Base-by-base conservation (phyloP, 495 filamentous ascomycete genomes). In the Margaritispora aquatica region DNA sequence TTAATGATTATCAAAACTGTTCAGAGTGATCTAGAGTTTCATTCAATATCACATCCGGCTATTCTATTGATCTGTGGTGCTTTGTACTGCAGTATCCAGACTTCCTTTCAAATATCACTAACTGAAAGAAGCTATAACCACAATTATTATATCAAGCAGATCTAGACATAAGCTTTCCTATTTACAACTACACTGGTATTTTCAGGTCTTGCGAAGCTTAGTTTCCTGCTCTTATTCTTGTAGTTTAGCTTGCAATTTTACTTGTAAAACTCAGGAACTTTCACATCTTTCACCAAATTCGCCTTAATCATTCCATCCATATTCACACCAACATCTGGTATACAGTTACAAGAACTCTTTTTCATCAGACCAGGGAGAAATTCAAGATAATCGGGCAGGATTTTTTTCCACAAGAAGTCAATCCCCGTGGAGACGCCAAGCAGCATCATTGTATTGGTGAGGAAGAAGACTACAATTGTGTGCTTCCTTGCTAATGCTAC, bases 301-400 rank as follows among this genome's bases (percentile, higher is more conserved):
- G 63, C 60, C 41, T 59, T 62, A 21, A 62, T 56, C 56, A 66
- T 59, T 15, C 59, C 63, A 54, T 62, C 60, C 63, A 66, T 66
- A 48, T 60, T 60, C 13, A 66, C 63, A 20, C 60, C 60, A 1
- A 59, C 57, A 54, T 62, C 57, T 26, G 63, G 59, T 56, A 66
- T 57, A 5, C 58, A 20, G 15, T 59, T 62, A 27, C 54, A 66
- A 17, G 27, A 52, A 44, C 59, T 62, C 48, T 66, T 60, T 41
- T 57, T 62, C 17, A 57, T 60, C 36, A 66, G 47, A 49, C 59
- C 60, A 11, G 29, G 38, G 9, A 66, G 59, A 54, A 27, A 66
- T 10, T 60, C 63, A 34, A 66, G 38, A 55, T 66, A 66, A 41
- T 62, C 59, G 0, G 59, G 63, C 2, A 59, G 57, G 27, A 57